Conservation (phyloP, 306 rosid species). For the Trifolium pratense region DNA sequence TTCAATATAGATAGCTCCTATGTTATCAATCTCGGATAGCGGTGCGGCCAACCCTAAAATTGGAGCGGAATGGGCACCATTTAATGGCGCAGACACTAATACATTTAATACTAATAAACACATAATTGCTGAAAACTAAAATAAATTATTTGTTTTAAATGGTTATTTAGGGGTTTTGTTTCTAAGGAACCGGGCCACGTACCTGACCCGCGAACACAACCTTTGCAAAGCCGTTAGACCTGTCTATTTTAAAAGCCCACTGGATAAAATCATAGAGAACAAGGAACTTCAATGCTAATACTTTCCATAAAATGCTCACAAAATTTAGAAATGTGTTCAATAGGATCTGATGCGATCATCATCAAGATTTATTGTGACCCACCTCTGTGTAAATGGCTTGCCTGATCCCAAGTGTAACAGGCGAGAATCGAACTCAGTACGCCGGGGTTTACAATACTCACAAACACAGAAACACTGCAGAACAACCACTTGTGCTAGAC, state of each 20-base stretch:
- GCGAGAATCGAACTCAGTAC: not conserved
- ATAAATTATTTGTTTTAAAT: no score
- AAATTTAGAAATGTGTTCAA: conserved; percentile 20
- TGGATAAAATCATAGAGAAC: not conserved
- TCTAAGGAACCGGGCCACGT: no score
- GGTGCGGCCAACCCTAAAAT: no score
- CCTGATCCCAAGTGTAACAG: conserved; percentile 27
- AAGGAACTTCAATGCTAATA: not conserved
- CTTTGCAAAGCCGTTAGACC: no score
- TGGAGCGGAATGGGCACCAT: no score
- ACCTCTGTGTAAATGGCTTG: conserved; percentile 17
- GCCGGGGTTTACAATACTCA: not conserved
- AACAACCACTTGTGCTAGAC: not conserved
- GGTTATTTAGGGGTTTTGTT: no score
- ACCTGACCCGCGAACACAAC: no score
- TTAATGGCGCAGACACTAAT: no score
- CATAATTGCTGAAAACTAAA: no score
- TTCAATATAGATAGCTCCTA: conserved; percentile 16
- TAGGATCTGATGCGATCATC: conserved; percentile 28
- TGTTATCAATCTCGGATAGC: no score
- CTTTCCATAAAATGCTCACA: conserved; percentile 2
- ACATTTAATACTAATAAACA: no score
- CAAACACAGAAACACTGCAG: not conserved
- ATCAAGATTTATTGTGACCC: conserved; percentile 24
- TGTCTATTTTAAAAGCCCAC: not conserved